Evolutionary conservation across 1,284 basidiomycete genomes (phyloP).

Genomic region (Rhodotorula sp.): DNA sequence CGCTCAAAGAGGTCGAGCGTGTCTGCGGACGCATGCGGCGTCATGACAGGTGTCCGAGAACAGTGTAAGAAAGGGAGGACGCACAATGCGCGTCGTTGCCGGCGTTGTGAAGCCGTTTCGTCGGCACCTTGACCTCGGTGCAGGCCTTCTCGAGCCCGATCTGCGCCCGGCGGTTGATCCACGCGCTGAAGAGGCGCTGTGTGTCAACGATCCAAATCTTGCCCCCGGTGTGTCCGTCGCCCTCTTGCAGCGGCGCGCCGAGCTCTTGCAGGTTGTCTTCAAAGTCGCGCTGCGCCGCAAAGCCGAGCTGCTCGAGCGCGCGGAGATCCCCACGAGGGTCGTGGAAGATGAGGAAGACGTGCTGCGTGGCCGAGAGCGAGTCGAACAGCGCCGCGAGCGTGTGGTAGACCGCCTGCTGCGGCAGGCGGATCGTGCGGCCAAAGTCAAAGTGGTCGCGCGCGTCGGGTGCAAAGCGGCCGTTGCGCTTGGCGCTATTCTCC

Average conservation of each 20-base stretch:
- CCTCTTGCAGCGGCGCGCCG: background rate
- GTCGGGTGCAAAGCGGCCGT: constrained; percentile 24
- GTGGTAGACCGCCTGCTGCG: background rate
- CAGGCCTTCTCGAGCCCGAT: constrained; percentile 29
- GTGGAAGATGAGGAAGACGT: constrained; percentile 38
- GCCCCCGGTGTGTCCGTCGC: background rate
- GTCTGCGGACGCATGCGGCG: constrained; percentile 3
- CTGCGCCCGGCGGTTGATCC: constrained; percentile 16
- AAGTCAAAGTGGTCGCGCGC: constrained; percentile 34
- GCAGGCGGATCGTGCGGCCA: constrained; percentile 16
- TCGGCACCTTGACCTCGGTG: constrained; percentile 14
- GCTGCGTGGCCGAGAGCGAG: constrained; percentile 15
- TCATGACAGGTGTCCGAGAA: too few species aligned
- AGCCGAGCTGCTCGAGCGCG: constrained; percentile 24
- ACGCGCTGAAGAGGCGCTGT: constrained; percentile 30
- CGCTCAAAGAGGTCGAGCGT: constrained; percentile 33
- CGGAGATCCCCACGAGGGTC: constrained; percentile 31
- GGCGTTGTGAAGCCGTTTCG: constrained; percentile 33
- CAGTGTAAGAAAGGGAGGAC: background rate
- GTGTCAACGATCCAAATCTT: constrained; percentile 33
- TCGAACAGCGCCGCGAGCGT: constrained; percentile 32
- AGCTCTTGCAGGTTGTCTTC: constrained; percentile 5
- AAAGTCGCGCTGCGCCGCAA: constrained; percentile 12
- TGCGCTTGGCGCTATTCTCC: constrained; percentile 22
- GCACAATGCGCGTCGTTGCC: constrained; percentile 38